Conservation (phyloP, 1,139 yeast species). For the Hansenula sp. region DNA sequence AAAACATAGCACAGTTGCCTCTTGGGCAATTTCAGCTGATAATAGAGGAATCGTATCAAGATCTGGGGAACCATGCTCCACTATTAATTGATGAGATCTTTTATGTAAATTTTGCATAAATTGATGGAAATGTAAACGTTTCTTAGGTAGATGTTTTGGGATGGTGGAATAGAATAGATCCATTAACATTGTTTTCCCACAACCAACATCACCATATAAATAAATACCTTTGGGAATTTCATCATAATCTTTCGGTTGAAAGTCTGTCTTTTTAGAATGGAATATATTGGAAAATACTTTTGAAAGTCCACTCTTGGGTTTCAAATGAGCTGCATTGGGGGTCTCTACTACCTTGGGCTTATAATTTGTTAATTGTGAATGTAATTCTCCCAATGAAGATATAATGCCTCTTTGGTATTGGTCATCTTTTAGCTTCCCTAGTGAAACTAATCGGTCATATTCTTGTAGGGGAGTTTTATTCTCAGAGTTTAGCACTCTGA, state of each 20-base stretch:
- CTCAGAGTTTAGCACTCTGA: background rate
- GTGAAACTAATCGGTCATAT: constrained; percentile 51
- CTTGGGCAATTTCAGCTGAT: constrained; percentile 77
- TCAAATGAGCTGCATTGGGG: constrained; percentile 44
- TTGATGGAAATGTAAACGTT: constrained; percentile 88
- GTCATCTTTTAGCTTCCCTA: constrained; percentile 56
- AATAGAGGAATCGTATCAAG: constrained; percentile 80
- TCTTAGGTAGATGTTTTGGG: constrained; percentile 71
- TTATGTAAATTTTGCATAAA: constrained; percentile 94
- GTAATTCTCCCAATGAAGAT: constrained; percentile 47
- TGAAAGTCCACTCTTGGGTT: constrained; percentile 43
- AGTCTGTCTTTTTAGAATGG: constrained; percentile 9
- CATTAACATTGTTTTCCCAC: constrained; percentile 98
- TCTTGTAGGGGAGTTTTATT: constrained; percentile 47
- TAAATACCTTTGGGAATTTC: constrained; percentile 75
- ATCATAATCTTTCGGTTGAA: constrained; percentile 16
- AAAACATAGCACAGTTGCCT: constrained; percentile 78
- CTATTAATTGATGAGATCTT: constrained; percentile 72
- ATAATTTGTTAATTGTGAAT: constrained; percentile 42
- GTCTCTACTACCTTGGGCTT: constrained; percentile 49
- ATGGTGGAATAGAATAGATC: constrained; percentile 85
- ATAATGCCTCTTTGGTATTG: constrained; percentile 62
- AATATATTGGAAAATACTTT: constrained; percentile 29
- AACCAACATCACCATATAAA: constrained; percentile 95
- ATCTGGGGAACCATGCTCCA: constrained; percentile 54